Conservation (phyloP, 306 rosid species). For the Spatholobus suberectus region DNA sequence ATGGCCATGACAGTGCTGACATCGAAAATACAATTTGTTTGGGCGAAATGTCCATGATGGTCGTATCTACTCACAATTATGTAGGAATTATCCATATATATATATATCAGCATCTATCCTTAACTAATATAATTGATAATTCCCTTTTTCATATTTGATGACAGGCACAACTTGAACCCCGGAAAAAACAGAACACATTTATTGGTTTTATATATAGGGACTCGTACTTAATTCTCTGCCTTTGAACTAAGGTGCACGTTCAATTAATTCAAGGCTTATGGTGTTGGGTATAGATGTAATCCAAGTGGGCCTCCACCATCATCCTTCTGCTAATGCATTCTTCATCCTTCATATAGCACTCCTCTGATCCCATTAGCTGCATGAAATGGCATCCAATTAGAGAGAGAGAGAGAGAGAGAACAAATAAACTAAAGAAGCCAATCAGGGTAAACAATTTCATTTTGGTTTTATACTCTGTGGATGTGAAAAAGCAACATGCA, state of each 20-base stretch:
- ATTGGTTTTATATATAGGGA: not conserved
- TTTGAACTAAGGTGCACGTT: not conserved
- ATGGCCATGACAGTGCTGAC: not conserved
- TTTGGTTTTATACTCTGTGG: not conserved
- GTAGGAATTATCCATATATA: not conserved
- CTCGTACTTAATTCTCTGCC: not conserved
- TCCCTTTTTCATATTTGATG: not conserved
- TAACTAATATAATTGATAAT: not conserved
- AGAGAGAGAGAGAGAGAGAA: not conserved
- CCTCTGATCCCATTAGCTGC: conserved; percentile 56
- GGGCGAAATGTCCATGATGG: not conserved
- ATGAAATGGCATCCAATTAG: conserved; percentile 13
- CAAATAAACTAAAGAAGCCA: conserved; percentile 17
- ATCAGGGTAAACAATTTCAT: not conserved
- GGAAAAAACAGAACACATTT: conserved; percentile 7
- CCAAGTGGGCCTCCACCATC: conserved; percentile 78
- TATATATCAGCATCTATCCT: not conserved
- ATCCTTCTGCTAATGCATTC: conserved; percentile 66
- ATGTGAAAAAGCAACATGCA: not conserved
- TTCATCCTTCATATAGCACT: conserved; percentile 50
- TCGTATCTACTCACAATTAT: not conserved
- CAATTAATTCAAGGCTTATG: conserved; percentile 53
- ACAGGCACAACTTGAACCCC: not conserved
- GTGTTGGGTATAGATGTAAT: conserved; percentile 82
- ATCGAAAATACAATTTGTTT: not conserved